Evolutionary conservation across 192 early-diverging fungal genomes (phyloP).

Genomic region (Coemansia sp.): DNA sequence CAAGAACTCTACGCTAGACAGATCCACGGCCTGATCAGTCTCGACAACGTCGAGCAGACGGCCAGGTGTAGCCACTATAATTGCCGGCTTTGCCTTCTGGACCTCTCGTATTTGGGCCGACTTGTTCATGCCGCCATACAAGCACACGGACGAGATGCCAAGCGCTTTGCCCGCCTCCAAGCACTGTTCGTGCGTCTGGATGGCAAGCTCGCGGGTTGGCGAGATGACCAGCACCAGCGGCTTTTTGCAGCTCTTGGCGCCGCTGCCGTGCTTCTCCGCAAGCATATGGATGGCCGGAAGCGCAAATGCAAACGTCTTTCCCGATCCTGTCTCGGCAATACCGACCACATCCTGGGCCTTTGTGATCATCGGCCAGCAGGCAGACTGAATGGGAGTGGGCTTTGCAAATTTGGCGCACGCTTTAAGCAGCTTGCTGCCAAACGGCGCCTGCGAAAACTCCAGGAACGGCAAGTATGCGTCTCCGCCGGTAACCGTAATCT

Average conservation of each 20-base stretch:
- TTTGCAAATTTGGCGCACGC: conserved; percentile 66
- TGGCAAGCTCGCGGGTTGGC: conserved; percentile 92
- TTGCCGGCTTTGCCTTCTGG: conserved; percentile 42
- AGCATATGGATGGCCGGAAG: conserved; percentile 86
- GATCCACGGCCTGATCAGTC: conserved; percentile 67
- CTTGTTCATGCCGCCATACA: conserved; percentile 92
- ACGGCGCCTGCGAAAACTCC: conserved; percentile 69
- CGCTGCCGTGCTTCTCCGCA: conserved; percentile 62
- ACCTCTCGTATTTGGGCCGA: conserved; percentile 62
- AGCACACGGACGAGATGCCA: conserved; percentile 65
- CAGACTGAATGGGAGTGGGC: conserved; percentile 92
- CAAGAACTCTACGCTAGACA: conserved; percentile 77
- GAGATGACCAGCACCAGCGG: conserved; percentile 84
- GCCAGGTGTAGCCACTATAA: conserved; percentile 94
- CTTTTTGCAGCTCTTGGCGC: conserved; percentile 59
- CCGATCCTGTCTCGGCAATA: conserved; percentile 95
- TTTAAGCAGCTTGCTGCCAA: conserved; percentile 63
- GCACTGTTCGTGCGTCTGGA: conserved; percentile 91
- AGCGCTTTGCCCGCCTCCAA: conserved; percentile 62
- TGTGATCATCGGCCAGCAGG: conserved; percentile 86
- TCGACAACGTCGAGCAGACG: conserved; percentile 90
- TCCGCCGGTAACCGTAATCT: conserved; percentile 59
- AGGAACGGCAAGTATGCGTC: conserved; percentile 62
- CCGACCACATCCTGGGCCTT: conserved; percentile 83
- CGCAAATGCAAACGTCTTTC: conserved; percentile 92